Conservation (phyloP, 441 rosid genomes). For the Populus hybrid region DNA sequence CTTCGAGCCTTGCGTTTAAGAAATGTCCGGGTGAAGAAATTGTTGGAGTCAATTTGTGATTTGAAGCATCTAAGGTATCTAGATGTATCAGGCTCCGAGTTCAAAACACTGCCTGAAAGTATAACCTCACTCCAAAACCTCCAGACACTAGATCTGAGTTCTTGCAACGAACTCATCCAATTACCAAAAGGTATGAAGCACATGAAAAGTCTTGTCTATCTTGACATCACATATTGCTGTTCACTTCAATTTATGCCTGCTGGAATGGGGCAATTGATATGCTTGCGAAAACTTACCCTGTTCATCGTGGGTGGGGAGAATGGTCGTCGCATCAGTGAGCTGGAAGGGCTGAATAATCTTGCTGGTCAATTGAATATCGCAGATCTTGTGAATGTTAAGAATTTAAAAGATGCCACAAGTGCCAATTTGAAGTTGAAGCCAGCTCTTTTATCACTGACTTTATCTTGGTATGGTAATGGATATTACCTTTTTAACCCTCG, state of each 20-base stretch:
- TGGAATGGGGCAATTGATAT: neutral
- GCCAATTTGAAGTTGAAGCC: neutral
- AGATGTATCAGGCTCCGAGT: rapidly evolving
- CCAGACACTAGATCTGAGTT: neutral
- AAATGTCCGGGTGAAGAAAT: rapidly evolving
- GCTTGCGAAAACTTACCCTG: slow-evolving; percentile 12
- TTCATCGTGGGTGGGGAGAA: no score
- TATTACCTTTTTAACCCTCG: no score
- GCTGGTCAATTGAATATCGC: slow-evolving; percentile 8
- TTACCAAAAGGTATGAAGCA: slow-evolving; percentile 13
- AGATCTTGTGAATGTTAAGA: slow-evolving; percentile 10
- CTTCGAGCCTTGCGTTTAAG: neutral
- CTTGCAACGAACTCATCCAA: neutral
- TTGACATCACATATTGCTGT: neutral
- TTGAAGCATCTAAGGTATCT: slow-evolving; percentile 2
- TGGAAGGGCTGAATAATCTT: slow-evolving; percentile 4
- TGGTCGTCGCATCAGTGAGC: neutral
- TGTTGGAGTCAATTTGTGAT: neutral
- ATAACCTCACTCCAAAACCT: slow-evolving; percentile 11
- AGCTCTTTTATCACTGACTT: slow-evolving; percentile 1
- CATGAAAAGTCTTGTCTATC: neutral
- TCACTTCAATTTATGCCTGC: neutral
- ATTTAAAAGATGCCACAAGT: neutral
- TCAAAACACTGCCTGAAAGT: neutral
- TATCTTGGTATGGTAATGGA: neutral